phyloP scores from a whole-genome alignment of 768 basidiomycete species.

The Nevesoporus exiguus region DNA sequence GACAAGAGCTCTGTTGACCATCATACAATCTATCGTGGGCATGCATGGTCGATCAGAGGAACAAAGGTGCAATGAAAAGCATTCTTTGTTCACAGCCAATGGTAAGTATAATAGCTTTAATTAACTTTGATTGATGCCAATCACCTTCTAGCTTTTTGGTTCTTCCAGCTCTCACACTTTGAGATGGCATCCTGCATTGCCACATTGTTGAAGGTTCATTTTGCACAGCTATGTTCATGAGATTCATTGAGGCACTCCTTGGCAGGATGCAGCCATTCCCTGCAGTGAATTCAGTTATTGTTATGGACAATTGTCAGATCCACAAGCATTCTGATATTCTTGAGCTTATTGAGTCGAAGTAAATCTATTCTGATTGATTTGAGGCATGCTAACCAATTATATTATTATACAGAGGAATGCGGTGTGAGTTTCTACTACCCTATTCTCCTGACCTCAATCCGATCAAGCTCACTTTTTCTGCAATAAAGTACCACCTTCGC shows the following conservation, averaged over 20 bases:
- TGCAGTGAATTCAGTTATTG: not conserved
- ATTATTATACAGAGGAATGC: not conserved
- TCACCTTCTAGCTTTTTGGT: not conserved
- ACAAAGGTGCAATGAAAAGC: not conserved
- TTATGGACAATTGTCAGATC: not conserved
- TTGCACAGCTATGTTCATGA: not conserved
- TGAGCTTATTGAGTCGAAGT: not conserved
- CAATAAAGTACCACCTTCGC: not conserved
- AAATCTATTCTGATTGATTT: not conserved
- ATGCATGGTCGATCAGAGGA: not conserved
- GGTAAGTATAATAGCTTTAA: not conserved
- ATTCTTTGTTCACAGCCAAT: not conserved
- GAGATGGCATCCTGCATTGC: not conserved
- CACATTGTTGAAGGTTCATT: not conserved
- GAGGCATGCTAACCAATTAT: not conserved
- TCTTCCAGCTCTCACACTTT: not conserved
- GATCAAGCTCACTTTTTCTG: not conserved
- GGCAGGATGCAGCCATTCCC: not conserved
- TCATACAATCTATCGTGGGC: not conserved
- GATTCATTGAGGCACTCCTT: not conserved
- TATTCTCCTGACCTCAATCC: not conserved
- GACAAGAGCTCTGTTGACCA: not conserved
- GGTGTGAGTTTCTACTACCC: not conserved
- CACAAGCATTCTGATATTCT: not conserved
- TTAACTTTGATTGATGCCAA: not conserved